Percentiles rank a stretch among this genome's conserved stretches.
Evolutionary conservation across 139 green algal genomes (phyloP).

Genomic region (Edaphochlamys debaryana): DNA sequence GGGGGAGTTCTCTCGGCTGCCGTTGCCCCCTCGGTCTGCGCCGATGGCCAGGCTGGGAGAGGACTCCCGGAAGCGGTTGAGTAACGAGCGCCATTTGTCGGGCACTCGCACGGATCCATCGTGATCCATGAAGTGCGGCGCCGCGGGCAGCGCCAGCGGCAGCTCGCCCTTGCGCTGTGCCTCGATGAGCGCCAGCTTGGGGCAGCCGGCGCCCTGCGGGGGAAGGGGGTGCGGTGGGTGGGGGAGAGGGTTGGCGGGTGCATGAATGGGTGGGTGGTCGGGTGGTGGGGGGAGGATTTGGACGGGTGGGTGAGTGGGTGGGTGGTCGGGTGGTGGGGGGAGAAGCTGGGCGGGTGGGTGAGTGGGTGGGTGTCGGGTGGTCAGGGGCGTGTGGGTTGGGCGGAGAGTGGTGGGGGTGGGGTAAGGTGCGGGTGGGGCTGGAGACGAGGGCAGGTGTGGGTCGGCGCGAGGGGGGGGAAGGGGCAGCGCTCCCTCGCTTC

Average conservation of each 20-base stretch:
- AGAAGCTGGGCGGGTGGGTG: not conserved
- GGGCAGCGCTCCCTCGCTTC: not conserved
- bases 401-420: no score
- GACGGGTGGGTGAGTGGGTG: not conserved
- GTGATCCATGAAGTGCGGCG: conserved; percentile 70
- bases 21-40: not conserved
- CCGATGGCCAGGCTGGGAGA: not conserved
- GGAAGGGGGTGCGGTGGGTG: not conserved
- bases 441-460: no score
- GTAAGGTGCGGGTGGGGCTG: no score
- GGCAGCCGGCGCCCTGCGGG: conserved; percentile 21
- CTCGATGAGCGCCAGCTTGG: conserved; percentile 73
- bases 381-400: no score
- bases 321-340: not conserved
- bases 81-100: conserved; percentile 19
- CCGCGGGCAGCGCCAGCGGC: conserved; percentile 62
- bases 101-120: conserved; percentile 65
- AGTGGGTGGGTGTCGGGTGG: not conserved
- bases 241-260: not conserved
- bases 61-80: conserved; percentile 19
- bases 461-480: no score
- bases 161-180: conserved; percentile 66
- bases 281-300: not conserved
- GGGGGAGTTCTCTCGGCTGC: conserved; percentile 7
- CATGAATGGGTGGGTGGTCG: not conserved